These are phyloP conservation scores for Saccharum officinarum DNA, from an alignment of 176 grass and related monocot species.

Conservation along the genomic window DNA sequence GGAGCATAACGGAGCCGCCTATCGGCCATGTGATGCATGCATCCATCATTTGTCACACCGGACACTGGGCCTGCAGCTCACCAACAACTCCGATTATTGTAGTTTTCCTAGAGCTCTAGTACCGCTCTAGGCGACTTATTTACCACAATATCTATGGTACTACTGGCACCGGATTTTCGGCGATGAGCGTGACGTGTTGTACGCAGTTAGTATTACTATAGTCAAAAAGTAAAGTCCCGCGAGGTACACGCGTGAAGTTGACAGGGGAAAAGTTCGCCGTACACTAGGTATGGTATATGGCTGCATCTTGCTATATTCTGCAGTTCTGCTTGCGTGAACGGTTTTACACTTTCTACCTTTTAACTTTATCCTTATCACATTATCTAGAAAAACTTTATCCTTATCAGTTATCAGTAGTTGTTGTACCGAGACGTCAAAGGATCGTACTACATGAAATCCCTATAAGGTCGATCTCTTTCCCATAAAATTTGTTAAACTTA, in stretches of 20 bases:
- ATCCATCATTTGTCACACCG: background rate
- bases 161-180: background rate
- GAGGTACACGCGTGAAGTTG: conserved; percentile 7
- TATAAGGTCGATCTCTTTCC: no score
- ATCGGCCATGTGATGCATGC: background rate
- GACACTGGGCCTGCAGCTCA: background rate
- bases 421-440: background rate
- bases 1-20: background rate
- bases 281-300: no score
- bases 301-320: background rate
- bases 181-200: background rate
- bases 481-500: no score
- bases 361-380: background rate
- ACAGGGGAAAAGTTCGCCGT: background rate
- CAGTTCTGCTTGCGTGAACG: background rate
- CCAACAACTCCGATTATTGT: background rate
- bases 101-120: background rate
- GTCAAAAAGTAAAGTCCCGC: background rate
- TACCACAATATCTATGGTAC: background rate
- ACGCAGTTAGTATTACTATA: background rate
- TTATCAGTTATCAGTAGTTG: background rate
- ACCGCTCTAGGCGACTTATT: background rate
- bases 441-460: background rate
- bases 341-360: background rate
- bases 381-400: background rate